Conservation (phyloP, 306 rosid species). For the Aeschynomene evenia region DNA sequence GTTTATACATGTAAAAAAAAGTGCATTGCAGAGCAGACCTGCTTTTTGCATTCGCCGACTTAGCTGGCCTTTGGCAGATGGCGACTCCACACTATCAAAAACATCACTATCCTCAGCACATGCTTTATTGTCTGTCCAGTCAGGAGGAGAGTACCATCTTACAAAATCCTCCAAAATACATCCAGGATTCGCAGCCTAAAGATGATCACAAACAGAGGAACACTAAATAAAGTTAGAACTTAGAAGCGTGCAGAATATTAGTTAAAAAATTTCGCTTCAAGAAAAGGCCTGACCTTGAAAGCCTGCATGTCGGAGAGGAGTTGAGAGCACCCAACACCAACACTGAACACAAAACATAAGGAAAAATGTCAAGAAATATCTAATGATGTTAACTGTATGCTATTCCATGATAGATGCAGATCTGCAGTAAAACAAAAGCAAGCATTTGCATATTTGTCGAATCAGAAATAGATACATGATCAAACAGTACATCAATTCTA, state of each 20-base stretch:
- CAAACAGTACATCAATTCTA: slow-evolving; percentile 14
- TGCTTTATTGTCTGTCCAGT: slow-evolving; percentile 79
- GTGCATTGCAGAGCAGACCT: slow-evolving; percentile 54
- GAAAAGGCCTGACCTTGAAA: slow-evolving; percentile 71
- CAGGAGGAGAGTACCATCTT: slow-evolving; percentile 99
- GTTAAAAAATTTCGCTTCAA: slow-evolving; percentile 28
- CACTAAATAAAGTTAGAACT: slow-evolving; percentile 19
- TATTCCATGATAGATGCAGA: neutral
- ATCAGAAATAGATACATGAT: slow-evolving; percentile 16
- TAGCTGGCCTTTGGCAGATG: slow-evolving; percentile 68
- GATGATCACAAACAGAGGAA: slow-evolving; percentile 29
- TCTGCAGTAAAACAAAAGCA: slow-evolving; percentile 18
- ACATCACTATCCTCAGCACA: slow-evolving; percentile 49
- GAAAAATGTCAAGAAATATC: slow-evolving; percentile 39
- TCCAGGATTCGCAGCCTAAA: slow-evolving; percentile 99
- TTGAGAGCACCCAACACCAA: slow-evolving; percentile 99
- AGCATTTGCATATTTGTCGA: slow-evolving; percentile 19
- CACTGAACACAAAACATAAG: slow-evolving; percentile 63
- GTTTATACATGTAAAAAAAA: neutral
- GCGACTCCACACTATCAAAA: slow-evolving; percentile 44
- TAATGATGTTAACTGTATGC: slow-evolving; percentile 1
- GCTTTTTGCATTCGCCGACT: slow-evolving; percentile 96
- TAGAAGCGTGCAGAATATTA: slow-evolving; percentile 22
- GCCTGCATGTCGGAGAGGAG: slow-evolving; percentile 99
- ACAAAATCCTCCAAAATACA: slow-evolving; percentile 99